phyloP scores from a whole-genome alignment of 192 early-diverging fungal genomes.

The Mortierella alpina region DNA sequence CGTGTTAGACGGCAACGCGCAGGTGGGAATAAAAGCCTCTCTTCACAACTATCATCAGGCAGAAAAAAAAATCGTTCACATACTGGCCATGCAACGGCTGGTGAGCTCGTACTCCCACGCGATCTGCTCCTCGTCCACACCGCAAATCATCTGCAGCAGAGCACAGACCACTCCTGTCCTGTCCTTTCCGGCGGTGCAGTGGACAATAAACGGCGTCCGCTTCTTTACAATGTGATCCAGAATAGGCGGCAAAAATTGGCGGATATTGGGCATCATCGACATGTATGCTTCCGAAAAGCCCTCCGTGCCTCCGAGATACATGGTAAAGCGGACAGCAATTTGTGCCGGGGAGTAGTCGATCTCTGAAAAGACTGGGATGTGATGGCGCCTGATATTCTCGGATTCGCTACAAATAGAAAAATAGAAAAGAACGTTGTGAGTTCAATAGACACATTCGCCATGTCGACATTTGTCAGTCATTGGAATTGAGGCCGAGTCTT shows the following conservation, averaged over 20 bases:
- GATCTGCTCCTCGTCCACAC: conserved; percentile 75
- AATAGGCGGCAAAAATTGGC: conserved; percentile 54
- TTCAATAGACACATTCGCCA: neutral
- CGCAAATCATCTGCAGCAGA: conserved; percentile 67
- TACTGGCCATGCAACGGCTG: conserved; percentile 48
- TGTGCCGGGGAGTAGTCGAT: conserved; percentile 68
- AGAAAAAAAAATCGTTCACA: conserved; percentile 1
- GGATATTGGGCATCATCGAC: conserved; percentile 58
- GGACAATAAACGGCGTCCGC: conserved; percentile 66
- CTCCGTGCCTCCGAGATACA: conserved; percentile 64
- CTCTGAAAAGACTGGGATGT: conserved; percentile 63
- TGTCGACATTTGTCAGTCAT: neutral
- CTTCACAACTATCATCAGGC: neutral
- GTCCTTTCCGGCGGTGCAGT: conserved; percentile 81
- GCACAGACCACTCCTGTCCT: conserved; percentile 72
- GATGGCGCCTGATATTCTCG: conserved; percentile 51
- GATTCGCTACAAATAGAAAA: conserved; percentile 35
- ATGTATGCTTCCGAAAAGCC: conserved; percentile 65
- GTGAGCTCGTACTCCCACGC: conserved; percentile 73
- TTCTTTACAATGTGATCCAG: conserved; percentile 61
- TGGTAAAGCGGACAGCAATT: conserved; percentile 62
- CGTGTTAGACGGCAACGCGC: neutral
- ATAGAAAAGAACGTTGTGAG: neutral
- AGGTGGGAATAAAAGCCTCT: neutral
- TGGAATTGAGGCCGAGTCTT: neutral